Percentiles rank a stretch among this genome's conserved stretches.
Conservation (phyloP, 2,329 filamentous ascomycete species). For the Xylaria polymorpha region DNA sequence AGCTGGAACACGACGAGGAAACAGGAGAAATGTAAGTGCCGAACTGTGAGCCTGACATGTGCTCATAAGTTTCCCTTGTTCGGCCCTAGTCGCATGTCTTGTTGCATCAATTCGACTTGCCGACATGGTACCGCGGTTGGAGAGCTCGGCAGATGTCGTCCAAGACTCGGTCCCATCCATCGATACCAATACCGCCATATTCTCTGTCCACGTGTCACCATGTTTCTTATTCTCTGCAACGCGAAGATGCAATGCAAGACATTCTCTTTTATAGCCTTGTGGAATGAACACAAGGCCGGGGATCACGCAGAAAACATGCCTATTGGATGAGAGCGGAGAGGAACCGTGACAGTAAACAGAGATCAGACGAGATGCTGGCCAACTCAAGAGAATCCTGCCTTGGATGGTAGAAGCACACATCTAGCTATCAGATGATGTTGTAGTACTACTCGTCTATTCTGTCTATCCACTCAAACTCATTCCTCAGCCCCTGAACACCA, state of each 20-base stretch:
- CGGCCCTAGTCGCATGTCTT: slow-evolving; percentile 31
- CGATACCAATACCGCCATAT: not conserved
- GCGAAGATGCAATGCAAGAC: not conserved
- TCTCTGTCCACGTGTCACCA: slow-evolving; percentile 22
- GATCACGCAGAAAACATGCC: not conserved
- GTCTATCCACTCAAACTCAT: slow-evolving; percentile 53
- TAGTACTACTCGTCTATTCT: slow-evolving; percentile 4
- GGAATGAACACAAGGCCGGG: not conserved
- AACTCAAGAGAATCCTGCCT: not conserved
- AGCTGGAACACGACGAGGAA: not conserved
- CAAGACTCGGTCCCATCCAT: slow-evolving; percentile 11
- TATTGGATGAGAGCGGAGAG: not conserved
- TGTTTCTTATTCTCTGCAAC: not conserved
- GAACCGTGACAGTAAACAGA: not conserved
- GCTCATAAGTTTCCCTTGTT: slow-evolving; percentile 31
- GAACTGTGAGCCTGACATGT: slow-evolving; percentile 28
- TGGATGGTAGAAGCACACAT: slow-evolving; percentile 2
- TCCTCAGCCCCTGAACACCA: slow-evolving; percentile 56
- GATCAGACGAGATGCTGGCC: not conserved
- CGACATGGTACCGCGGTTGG: slow-evolving; percentile 34
- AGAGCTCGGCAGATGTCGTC: slow-evolving; percentile 37
- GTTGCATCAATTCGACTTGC: slow-evolving; percentile 33
- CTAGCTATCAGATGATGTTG: no score
- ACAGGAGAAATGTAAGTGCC: slow-evolving; percentile 33
- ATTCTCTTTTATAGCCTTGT: not conserved